Base-by-base conservation (phyloP, 2,329 filamentous ascomycete genomes). In the Exophiala calicioides region DNA sequence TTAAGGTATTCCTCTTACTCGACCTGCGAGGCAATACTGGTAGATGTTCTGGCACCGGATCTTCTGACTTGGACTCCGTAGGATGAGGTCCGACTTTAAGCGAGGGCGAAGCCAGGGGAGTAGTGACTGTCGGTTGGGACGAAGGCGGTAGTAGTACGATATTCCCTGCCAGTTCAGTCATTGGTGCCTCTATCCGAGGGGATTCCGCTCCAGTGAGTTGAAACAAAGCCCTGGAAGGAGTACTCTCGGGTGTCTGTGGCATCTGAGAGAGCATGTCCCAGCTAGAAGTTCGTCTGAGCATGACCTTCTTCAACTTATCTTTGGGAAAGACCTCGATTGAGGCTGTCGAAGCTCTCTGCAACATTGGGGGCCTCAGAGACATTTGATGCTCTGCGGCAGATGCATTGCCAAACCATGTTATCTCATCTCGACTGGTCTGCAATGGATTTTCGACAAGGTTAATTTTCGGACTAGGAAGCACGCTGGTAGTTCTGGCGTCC, bases 301-400 rank as follows among this genome's bases (percentile, higher is more conserved):
- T 43, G 16, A 59, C 55, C 34, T 52, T 44, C 40, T 44, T 57
- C 21, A 59, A 33, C 13, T 58, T 47, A 23, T 56, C 48, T 36
- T 56, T 59, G 18, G 58, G 55, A 26, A 56, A 50, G 31, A 61
- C 47, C 35, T 61, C 59, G 31, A 58, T 51, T 21, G 60, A 62
- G n/a, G 58, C 56, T 15, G 53, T 58, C 2, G 61, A 59, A 8
- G 52, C 50, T 31, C 56, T 43, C 24, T 59, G 57, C 9, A 59
- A 32, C 38, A 56, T 47, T 9, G 53, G 50, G 10, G 57, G 55
- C 34, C 33, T 50, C 21, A 32, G 21, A 30, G 41, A 23, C 23
- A 50, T 39, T 23, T 47, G 39, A 9, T 35, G 35, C 29, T 53
- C 32, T 30, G 45, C 42, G 16, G 43, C 37, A 15, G 38, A 43